These are phyloP conservation scores for Botrytis deweyae DNA, from an alignment of 2,329 filamentous ascomycete genomes.

Conservation along the genomic window DNA sequence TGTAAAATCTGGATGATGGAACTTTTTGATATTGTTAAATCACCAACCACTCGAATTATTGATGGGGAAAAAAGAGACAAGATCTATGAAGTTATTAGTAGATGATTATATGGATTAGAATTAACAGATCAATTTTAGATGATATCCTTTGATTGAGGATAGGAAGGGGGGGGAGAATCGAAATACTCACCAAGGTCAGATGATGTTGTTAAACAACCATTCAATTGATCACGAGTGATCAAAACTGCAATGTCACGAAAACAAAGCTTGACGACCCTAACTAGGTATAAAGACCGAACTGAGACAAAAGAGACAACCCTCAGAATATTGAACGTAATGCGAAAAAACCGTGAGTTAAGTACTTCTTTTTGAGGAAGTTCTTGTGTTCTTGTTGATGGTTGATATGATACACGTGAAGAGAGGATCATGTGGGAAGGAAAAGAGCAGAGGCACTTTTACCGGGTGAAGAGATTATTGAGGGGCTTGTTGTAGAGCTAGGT, in stretches of 20 bases:
- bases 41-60: not conserved
- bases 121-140: not conserved
- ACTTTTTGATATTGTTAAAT: slow-evolving; percentile 6
- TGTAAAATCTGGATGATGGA: not conserved
- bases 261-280: not conserved
- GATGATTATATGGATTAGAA: not conserved
- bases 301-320: slow-evolving; percentile 8
- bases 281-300: not conserved
- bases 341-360: not conserved
- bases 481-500: not conserved
- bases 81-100: slow-evolving; percentile 8
- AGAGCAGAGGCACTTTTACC: not conserved
- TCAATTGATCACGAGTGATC: slow-evolving; percentile 12
- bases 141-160: not conserved
- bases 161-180: not conserved
- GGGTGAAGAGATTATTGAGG: slow-evolving; percentile 11
- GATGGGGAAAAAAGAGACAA: not conserved
- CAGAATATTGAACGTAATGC: not conserved
- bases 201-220: slow-evolving; percentile 1
- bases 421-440: slow-evolving; percentile 11
- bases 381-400: slow-evolving; percentile 1
- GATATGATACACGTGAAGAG: slow-evolving; percentile 8
- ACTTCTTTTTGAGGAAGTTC: not conserved
- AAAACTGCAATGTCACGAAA: slow-evolving; percentile 9
- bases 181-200: slow-evolving; percentile 9